These are phyloP conservation scores for Rhynchosporium agropyri DNA, from an alignment of 2,329 filamentous ascomycete genomes.

Conservation along the genomic window DNA sequence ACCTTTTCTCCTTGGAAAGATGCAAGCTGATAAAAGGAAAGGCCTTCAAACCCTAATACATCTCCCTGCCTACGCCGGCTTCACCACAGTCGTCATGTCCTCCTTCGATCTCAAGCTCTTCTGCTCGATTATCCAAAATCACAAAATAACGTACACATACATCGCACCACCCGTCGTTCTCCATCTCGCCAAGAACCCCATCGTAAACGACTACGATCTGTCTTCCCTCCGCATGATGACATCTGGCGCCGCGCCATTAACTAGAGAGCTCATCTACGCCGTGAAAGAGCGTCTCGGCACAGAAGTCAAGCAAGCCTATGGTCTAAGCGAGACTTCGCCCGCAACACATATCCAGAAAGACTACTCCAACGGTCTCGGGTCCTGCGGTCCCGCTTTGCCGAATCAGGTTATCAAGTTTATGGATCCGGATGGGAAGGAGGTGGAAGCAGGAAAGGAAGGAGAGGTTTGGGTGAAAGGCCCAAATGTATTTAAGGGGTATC, in stretches of 20 bases:
- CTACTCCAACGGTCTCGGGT: slow-evolving; percentile 67
- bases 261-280: slow-evolving; percentile 72
- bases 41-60: slow-evolving; percentile 65
- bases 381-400: slow-evolving; percentile 73
- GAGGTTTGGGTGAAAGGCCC: slow-evolving; percentile 69
- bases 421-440: slow-evolving; percentile 47
- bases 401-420: slow-evolving; percentile 82
- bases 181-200: slow-evolving; percentile 73
- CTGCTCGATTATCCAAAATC: slow-evolving; percentile 73
- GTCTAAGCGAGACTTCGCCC: slow-evolving; percentile 83
- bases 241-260: slow-evolving; percentile 81
- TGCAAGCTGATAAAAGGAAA: background rate
- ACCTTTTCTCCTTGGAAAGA: background rate
- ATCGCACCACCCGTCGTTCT: slow-evolving; percentile 83
- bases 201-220: slow-evolving; percentile 78
- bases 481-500: slow-evolving; percentile 61
- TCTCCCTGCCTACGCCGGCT: slow-evolving; percentile 62
- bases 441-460: slow-evolving; percentile 58
- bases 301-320: slow-evolving; percentile 87
- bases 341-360: slow-evolving; percentile 38
- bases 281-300: slow-evolving; percentile 72
- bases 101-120: slow-evolving; percentile 79
- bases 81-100: slow-evolving; percentile 68
- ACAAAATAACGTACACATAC: slow-evolving; percentile 74
- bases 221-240: slow-evolving; percentile 78